A percentile compares a stretch with the other conserved stretches of the same genome.
Conservation (phyloP, 345 rosid genomes). For the Trapa bicornis region DNA sequence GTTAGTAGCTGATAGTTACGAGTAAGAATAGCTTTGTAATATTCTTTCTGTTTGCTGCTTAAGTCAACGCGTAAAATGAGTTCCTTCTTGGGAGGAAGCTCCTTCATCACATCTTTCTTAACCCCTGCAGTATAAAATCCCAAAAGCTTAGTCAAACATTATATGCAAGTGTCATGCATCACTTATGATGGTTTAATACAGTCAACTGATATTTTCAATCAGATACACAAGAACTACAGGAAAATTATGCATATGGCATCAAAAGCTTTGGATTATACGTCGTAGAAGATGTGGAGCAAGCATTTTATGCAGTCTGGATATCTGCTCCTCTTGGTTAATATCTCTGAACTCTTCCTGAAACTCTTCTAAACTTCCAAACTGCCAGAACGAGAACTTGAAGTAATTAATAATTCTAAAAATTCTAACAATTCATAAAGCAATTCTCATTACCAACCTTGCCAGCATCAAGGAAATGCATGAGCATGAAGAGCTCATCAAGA, state of each 20-base stretch:
- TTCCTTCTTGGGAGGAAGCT: constrained; percentile 97
- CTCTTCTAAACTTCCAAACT: constrained; percentile 97
- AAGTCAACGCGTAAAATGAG: constrained; percentile 93
- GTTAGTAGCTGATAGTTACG: constrained; percentile 89
- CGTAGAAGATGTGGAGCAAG: constrained; percentile 97
- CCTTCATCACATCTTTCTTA: constrained; percentile 98
- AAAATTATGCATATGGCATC: constrained; percentile 1
- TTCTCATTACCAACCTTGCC: constrained; percentile 57
- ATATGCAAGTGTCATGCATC: not conserved
- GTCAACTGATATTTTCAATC: not conserved
- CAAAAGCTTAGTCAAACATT: constrained; percentile 8
- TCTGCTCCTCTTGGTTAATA: constrained; percentile 98
- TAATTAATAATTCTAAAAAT: constrained; percentile 5
- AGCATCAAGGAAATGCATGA: constrained; percentile 99
- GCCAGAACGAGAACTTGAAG: constrained; percentile 21
- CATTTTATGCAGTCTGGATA: constrained; percentile 94
- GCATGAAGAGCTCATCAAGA: constrained; percentile 99
- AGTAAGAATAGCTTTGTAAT: constrained; percentile 91
- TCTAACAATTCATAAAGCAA: constrained; percentile 2
- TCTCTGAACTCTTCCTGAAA: constrained; percentile 96
- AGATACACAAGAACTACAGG: not conserved
- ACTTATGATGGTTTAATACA: not conserved
- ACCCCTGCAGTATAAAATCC: constrained; percentile 52
- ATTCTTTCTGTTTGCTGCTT: constrained; percentile 90
- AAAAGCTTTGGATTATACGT: constrained; percentile 40